These are phyloP conservation scores for Pseudocercospora fuligena DNA, from an alignment of 2,329 filamentous ascomycete genomes.

Conservation along the genomic window DNA sequence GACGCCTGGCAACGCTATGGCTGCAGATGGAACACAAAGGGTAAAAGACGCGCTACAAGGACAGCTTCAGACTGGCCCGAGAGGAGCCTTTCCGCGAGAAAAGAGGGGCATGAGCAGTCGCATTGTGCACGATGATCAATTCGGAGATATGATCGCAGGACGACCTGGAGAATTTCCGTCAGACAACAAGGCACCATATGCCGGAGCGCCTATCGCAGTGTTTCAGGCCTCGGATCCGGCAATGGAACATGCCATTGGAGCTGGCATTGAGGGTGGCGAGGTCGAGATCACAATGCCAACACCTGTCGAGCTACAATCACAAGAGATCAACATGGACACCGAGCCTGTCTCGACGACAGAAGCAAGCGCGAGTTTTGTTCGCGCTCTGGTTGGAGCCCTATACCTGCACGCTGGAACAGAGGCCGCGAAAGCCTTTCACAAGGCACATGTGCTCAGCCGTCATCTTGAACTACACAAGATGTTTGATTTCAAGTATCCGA, in stretches of 20 bases:
- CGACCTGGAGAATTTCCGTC: slow-evolving; percentile 27
- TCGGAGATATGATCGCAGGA: slow-evolving; percentile 66
- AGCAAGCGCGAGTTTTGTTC: slow-evolving; percentile 77
- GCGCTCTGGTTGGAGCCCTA: slow-evolving; percentile 80
- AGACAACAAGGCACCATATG: slow-evolving; percentile 32
- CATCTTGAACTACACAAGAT: slow-evolving; percentile 64
- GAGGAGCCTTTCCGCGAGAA: background rate
- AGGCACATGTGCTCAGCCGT: slow-evolving; percentile 72
- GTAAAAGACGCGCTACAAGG: slow-evolving; percentile 40
- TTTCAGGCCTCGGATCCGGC: background rate
- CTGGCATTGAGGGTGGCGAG: background rate
- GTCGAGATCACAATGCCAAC: slow-evolving; percentile 10
- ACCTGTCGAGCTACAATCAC: background rate
- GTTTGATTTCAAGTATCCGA: slow-evolving; percentile 84
- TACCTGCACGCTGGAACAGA: slow-evolving; percentile 83
- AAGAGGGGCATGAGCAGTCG: slow-evolving; percentile 74
- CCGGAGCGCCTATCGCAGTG: slow-evolving; percentile 26
- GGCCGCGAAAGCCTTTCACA: slow-evolving; percentile 80
- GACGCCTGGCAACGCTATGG: slow-evolving; percentile 48
- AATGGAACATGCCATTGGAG: slow-evolving; percentile 13
- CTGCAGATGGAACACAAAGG: slow-evolving; percentile 33
- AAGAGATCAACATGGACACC: slow-evolving; percentile 21
- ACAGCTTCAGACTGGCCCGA: slow-evolving; percentile 42
- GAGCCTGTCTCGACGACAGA: slow-evolving; percentile 54
- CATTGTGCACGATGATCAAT: slow-evolving; percentile 81